Conservation (phyloP, 2,329 filamentous ascomycete genomes). For the Ambrosiella beaveri region DNA sequence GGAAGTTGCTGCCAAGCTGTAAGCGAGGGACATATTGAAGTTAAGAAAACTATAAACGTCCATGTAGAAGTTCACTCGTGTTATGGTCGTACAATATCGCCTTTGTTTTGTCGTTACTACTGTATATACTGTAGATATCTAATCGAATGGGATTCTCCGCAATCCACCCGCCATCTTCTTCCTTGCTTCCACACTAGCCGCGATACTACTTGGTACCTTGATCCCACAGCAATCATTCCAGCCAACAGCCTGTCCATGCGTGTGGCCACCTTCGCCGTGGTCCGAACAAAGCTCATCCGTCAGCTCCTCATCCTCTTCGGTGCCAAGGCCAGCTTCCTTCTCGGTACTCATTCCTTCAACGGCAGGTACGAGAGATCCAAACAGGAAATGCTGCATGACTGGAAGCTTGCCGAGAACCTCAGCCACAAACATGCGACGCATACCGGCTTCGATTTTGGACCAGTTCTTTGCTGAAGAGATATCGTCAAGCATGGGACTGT, state of each 20-base stretch:
- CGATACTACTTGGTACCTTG: conserved; percentile 85
- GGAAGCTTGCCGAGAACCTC: conserved; percentile 88
- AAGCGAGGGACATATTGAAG: conserved; percentile 15
- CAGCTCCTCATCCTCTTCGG: conserved; percentile 34
- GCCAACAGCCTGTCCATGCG: conserved; percentile 45
- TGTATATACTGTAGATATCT: conserved; percentile 12
- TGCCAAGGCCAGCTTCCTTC: conserved; percentile 28
- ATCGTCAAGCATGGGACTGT: conserved; percentile 95
- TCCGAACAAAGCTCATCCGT: conserved; percentile 41
- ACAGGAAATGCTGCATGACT: conserved; percentile 97
- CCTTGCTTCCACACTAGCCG: conserved; percentile 73
- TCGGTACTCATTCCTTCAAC: conserved; percentile 63
- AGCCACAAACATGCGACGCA: conserved; percentile 90
- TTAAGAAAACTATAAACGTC: background rate
- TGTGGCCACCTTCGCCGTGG: conserved; percentile 32
- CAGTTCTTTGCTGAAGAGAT: conserved; percentile 82
- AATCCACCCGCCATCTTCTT: conserved; percentile 49
- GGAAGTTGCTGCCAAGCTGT: conserved; percentile 29
- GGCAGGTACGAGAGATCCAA: conserved; percentile 70
- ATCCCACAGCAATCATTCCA: conserved; percentile 99
- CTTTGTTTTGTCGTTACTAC: background rate
- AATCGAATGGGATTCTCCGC: conserved; percentile 71
- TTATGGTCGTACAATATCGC: background rate
- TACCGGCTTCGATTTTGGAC: conserved; percentile 83
- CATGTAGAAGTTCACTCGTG: background rate